Base-by-base conservation (phyloP, 371 early-diverging fungal species). In the Actinomortierella ambigua region DNA sequence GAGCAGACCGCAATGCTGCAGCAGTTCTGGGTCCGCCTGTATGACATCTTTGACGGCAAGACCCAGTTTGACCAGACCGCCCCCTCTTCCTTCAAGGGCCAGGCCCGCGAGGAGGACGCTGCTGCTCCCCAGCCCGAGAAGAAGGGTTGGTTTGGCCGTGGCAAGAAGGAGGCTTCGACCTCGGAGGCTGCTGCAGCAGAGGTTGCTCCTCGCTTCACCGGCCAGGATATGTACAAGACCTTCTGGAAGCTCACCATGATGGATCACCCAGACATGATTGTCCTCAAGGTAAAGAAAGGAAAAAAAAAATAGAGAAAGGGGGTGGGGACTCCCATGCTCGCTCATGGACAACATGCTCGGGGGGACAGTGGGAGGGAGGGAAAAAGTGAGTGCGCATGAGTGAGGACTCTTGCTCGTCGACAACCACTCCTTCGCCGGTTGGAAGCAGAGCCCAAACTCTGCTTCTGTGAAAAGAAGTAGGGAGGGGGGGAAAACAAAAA, bases 221-320 rank as follows among this genome's bases (percentile, higher is more conserved):
- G 75, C 28, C 67, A 28, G 2, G 61, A 63, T n/a, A 43, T 73
- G 56, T 27, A 67, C 11, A 59, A 63, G 61, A 53, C 67, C 43
- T 67, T 67, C 61, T 73, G 75, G 75, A 73, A 67, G 64, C 44
- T 85, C 75, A 81, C 80, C 23, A 78, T 77, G 52, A 81, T 80
- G 46, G 89, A 90, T 51, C 85, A 89, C 57, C 90, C 93, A 14
- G 92, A 92, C 73, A 58, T 81, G 48, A 75, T 88, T 27, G n/a
- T 87, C 41, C 80, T 91, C 48, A 73, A 73, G 75, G 75, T 73
- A 73, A 50, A 44, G 20, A 42, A 53, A 46, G 17, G 43, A 43
- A 18, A 41, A 18, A 48, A 42, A 49, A 13, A 29, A n/a, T n/a
- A n/a, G 13, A n/a, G 20, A 27, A 4, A 17, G 20, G n/a, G n/a